Percentiles rank a stretch among this genome's conserved stretches.
These are phyloP conservation scores for Cadophora sp. DNA, from an alignment of 2,329 filamentous ascomycete genomes.

Conservation along the genomic window DNA sequence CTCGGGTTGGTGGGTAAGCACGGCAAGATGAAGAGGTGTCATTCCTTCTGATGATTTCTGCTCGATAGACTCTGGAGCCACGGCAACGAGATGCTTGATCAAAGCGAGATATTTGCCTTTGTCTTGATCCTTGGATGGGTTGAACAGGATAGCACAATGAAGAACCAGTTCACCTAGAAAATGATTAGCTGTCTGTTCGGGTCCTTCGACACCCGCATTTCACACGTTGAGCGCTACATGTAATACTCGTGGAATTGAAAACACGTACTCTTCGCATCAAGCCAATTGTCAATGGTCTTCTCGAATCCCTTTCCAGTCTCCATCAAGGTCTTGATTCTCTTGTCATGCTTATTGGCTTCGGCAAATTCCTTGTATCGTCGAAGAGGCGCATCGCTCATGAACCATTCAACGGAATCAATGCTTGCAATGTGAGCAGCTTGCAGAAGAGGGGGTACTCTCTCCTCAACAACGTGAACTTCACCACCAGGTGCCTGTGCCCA, in stretches of 20 bases:
- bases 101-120: conserved; percentile 55
- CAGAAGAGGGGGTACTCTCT: conserved; percentile 64
- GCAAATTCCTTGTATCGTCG: conserved; percentile 74
- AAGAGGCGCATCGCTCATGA: conserved; percentile 73
- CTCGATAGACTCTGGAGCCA: conserved; percentile 67
- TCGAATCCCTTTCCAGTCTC: conserved; percentile 68
- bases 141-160: conserved; percentile 66
- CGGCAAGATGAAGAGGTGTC: conserved; percentile 75
- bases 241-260: not conserved
- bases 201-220: not conserved
- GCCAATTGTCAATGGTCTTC: conserved; percentile 66
- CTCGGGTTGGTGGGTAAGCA: conserved; percentile 59
- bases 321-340: conserved; percentile 66
- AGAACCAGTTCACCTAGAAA: conserved; percentile 65
- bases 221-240: too few relatives aligned
- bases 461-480: conserved; percentile 50
- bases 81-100: conserved; percentile 70
- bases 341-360: conserved; percentile 64
- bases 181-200: conserved; percentile 30
- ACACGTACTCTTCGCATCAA: conserved; percentile 63
- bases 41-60: conserved; percentile 62
- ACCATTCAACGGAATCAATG: conserved; percentile 77
- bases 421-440: conserved; percentile 62
- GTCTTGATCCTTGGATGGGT: conserved; percentile 39
- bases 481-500: conserved; percentile 75